phyloP scores from a whole-genome alignment of 225 moss, liverwort and hornwort genomes.

The Physcomitrellopsis africana region DNA sequence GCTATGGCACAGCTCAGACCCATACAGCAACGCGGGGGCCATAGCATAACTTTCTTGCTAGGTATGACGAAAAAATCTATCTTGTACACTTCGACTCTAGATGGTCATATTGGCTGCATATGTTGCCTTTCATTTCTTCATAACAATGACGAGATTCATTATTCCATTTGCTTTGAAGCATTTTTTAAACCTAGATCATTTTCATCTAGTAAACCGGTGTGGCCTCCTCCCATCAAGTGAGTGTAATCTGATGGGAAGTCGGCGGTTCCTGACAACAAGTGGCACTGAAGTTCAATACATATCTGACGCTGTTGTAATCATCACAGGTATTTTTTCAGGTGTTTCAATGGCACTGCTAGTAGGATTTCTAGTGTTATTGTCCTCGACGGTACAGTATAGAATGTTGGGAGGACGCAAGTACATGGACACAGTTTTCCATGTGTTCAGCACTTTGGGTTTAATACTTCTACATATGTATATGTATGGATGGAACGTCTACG shows the following conservation, averaged over 20 bases:
- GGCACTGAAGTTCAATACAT: too few species aligned
- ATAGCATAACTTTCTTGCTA: conserved; percentile 76
- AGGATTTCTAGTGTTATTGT: conserved; percentile 62
- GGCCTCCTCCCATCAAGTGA: too few species aligned
- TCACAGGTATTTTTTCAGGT: conserved; percentile 78
- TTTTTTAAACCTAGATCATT: too few species aligned
- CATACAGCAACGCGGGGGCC: conserved; percentile 67
- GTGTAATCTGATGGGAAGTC: too few species aligned
- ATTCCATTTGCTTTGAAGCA: not conserved
- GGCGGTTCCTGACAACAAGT: too few species aligned
- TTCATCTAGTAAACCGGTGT: too few species aligned
- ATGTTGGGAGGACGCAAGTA: conserved; percentile 45
- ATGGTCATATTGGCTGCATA: too few species aligned
- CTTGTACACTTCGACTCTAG: not conserved
- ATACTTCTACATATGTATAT: conserved; percentile 83
- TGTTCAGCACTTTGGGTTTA: conserved; percentile 79
- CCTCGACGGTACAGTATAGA: conserved; percentile 32
- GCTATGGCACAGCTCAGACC: conserved; percentile 94
- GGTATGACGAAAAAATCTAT: conserved; percentile 33
- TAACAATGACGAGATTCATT: not conserved
- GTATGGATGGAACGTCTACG: conserved; percentile 79
- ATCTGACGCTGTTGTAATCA: too few species aligned
- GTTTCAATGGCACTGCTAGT: conserved; percentile 66
- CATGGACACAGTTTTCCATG: conserved; percentile 67
- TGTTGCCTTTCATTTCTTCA: not conserved